phyloP scores from a whole-genome alignment of 306 rosid genomes.

The Cicer cuneatum region DNA sequence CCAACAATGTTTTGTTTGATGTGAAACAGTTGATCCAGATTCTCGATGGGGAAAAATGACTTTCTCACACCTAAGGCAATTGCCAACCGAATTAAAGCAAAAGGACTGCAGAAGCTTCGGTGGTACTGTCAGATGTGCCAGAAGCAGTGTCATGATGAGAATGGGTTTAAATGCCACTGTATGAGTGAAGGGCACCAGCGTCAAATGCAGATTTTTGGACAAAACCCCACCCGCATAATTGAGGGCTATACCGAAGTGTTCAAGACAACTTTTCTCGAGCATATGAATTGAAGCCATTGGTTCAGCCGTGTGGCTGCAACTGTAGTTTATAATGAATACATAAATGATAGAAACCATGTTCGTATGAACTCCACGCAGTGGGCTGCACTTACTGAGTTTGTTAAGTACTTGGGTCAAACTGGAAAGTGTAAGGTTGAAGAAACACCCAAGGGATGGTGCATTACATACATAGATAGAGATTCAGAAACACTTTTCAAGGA shows the following conservation, averaged over 20 bases:
- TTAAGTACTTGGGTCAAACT: conserved; percentile 80
- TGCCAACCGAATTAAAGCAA: too few species aligned
- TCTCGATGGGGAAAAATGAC: too few species aligned
- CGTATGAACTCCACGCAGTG: conserved; percentile 89
- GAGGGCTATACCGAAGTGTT: conserved; percentile 88
- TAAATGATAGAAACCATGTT: conserved; percentile 83
- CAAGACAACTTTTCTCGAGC: conserved; percentile 71
- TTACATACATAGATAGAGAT: conserved; percentile 81
- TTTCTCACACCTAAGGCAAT: too few species aligned
- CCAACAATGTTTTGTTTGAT: too few species aligned
- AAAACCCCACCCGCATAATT: conserved; percentile 70
- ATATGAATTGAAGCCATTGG: conserved; percentile 86
- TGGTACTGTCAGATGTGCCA: too few species aligned
- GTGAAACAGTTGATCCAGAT: too few species aligned
- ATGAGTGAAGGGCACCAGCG: conserved; percentile 97
- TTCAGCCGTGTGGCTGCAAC: conserved; percentile 91
- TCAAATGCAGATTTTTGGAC: conserved; percentile 88
- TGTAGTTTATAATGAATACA: conserved; percentile 87
- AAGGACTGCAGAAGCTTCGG: too few species aligned
- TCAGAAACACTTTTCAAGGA: conserved; percentile 85
- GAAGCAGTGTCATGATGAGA: conserved; percentile 94
- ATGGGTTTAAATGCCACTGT: conserved; percentile 94
- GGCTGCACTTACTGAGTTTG: conserved; percentile 85
- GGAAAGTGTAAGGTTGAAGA: conserved; percentile 92
- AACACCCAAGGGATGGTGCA: conserved; percentile 92